Evolutionary conservation across 805 yeast genomes (phyloP).

Genomic region (Candida maesae): DNA sequence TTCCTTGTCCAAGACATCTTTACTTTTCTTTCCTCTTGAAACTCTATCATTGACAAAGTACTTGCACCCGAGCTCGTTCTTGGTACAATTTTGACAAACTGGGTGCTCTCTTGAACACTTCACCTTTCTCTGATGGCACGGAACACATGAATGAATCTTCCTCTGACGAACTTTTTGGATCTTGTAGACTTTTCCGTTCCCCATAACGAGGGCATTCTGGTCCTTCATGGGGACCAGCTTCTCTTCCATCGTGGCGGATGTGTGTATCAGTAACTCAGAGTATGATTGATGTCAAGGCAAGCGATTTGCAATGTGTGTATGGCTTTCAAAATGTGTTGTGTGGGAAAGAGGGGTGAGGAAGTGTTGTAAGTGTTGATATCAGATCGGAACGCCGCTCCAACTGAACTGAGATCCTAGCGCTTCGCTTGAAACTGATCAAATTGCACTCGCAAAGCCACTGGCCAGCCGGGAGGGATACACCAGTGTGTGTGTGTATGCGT

Average conservation of each 20-base stretch:
- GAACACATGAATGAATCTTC: slow-evolving; percentile 50
- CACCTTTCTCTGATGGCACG: slow-evolving; percentile 56
- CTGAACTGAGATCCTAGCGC: no score
- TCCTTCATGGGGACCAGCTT: slow-evolving; percentile 31
- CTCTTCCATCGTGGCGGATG: slow-evolving; percentile 13
- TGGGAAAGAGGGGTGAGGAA: no score
- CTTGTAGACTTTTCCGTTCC: slow-evolving; percentile 53
- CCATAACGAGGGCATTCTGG: slow-evolving; percentile 36
- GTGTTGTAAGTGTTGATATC: no score
- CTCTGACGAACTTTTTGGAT: slow-evolving; percentile 60
- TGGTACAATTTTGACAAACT: slow-evolving; percentile 47
- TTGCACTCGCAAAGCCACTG: no score
- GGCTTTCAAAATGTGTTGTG: no score
- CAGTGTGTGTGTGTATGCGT: no score
- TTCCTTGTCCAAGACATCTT: slow-evolving; percentile 20
- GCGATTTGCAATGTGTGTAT: no score
- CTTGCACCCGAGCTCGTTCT: slow-evolving; percentile 44
- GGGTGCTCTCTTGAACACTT: slow-evolving; percentile 54
- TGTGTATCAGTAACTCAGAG: no score
- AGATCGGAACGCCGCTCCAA: neutral
- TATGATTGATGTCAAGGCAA: no score
- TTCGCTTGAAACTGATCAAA: no score
- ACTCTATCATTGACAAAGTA: slow-evolving; percentile 58
- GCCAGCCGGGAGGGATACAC: no score
- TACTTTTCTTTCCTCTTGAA: slow-evolving; percentile 29